Base-by-base conservation (phyloP, 768 basidiomycete species). In the Ramaria rubella region DNA sequence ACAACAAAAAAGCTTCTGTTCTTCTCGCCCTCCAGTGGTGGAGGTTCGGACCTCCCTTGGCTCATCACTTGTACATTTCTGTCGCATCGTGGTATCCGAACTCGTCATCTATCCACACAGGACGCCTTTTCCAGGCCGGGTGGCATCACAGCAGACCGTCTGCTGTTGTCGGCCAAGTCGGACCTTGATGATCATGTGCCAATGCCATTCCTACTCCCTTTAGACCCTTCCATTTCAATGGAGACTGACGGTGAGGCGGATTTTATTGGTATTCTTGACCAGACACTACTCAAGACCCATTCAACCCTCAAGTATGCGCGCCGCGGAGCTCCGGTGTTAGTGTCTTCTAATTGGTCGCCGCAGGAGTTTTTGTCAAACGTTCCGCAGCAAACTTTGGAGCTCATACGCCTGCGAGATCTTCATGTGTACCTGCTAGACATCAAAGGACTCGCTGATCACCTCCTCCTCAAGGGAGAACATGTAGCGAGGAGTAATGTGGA, bases 61-160 rank as follows among this genome's bases (percentile, higher is more conserved):
- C 67, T 73, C 55, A 68, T 82, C 43, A 81, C 82, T 62, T 76
- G 86, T 48, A 75, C 88, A 9, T 76, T 92, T 38, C 58, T 76
- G 17, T 68, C 74, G 4, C 79, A 74, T 59, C 72, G 70, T 17
- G 68, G 72, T 2, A 74, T 92, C 21, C 68, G 73, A 4, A 73
- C 82, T 17, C 84, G 86, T 58, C 79, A 83, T 43, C 71, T 89
- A 30, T 80, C 80, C 17, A 82, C 85, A 58, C 74, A 86, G 69
- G 92, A 95, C 66, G 80, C 81, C 30, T 84, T 87, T 70, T 87
- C 87, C 21, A 84, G 80, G 62, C 74, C 78, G 19, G 87, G 84
- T 36, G 90, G 87, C 11, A 75, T 93, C 50, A 77, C 81, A 14
- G 81, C 80, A 14, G 81, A 83, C 64, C 79, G 86, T 14, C 73